Evolutionary conservation across 257 asterid species (phyloP), one percentile per base, ranked within the genome.

Genomic region (Fraxinus americana): DNA sequence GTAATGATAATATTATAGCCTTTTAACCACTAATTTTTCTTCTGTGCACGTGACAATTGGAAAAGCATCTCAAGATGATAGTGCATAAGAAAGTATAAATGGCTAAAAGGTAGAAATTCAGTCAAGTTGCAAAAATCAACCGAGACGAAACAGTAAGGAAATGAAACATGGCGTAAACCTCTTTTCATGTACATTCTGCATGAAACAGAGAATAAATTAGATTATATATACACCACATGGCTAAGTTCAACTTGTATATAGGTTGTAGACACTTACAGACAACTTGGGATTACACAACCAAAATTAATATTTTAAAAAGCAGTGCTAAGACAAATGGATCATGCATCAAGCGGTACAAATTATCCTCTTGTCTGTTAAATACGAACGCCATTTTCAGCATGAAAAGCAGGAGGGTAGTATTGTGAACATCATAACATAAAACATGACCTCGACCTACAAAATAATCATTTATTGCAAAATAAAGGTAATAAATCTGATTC

Each of bases 281-380:
- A 77, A 70, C 29, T 70, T 67, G 67, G 66, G 30, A 72, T 74
- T 66, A 71, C 77, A 71, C 72, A 43, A 78, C 9, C 19, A 59
- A 63, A 38, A 73, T 16, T 48, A 61, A 80, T 54, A 34, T 30
- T 54, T 29, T 21, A 79, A 76, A 54, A 54, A 48, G 10, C 8
- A 19, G 65, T 59, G 52, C 65, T 32, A 41, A 77, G 50, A 66
- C 66, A 79, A 78, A 67, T 13, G 79, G 75, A 86, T 81, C 85
- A 2, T 30, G 84, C 85, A 78, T 68, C 88, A 84, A 86, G 78
- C 78, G 82, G 86, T 76, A 71, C 81, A 78, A 86, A 79, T 70
- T 70, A 87, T 61, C 45, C 71, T 63, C 73, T 75, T 75, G 39
- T 36, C 35, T 77, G 74, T 61, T 79, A 63, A 34, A 67, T 71